phyloP scores from a whole-genome alignment of 306 rosid species.

The Leucaena leucocephala region DNA sequence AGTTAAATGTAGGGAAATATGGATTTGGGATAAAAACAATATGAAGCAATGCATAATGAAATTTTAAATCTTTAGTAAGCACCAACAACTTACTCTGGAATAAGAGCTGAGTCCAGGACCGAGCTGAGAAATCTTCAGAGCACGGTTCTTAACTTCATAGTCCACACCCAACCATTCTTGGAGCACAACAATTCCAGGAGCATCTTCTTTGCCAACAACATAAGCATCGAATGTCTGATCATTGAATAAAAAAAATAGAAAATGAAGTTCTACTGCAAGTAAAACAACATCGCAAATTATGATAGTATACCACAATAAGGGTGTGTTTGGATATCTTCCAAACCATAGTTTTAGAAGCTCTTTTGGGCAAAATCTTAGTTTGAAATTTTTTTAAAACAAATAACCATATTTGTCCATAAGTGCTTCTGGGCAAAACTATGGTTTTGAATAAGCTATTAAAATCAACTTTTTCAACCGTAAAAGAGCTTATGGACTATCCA shows the following conservation, averaged over 20 bases:
- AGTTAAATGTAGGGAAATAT: not conserved
- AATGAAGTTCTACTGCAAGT: not conserved
- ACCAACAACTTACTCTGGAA: constrained; percentile 70
- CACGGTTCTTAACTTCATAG: constrained; percentile 81
- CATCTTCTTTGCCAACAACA: constrained; percentile 79
- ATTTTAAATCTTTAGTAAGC: not conserved
- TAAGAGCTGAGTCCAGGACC: constrained; percentile 84
- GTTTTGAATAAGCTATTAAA: no score
- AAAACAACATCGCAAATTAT: constrained; percentile 24
- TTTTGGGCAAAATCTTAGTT: no score
- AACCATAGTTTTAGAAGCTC: no score
- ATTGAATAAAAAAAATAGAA: constrained; percentile 29
- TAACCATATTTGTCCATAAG: no score
- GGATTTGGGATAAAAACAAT: not conserved
- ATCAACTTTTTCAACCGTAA: no score
- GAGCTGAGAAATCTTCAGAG: constrained; percentile 72
- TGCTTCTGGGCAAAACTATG: no score
- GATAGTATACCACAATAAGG: not conserved
- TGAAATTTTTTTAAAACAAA: no score
- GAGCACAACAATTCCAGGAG: constrained; percentile 88
- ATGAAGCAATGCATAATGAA: not conserved
- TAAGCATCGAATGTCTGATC: constrained; percentile 79
- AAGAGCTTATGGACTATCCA: no score
- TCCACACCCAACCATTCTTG: constrained; percentile 99
- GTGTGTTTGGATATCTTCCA: no score